Conservation (phyloP, 257 asterid species). For the Solanum tacnaense region DNA sequence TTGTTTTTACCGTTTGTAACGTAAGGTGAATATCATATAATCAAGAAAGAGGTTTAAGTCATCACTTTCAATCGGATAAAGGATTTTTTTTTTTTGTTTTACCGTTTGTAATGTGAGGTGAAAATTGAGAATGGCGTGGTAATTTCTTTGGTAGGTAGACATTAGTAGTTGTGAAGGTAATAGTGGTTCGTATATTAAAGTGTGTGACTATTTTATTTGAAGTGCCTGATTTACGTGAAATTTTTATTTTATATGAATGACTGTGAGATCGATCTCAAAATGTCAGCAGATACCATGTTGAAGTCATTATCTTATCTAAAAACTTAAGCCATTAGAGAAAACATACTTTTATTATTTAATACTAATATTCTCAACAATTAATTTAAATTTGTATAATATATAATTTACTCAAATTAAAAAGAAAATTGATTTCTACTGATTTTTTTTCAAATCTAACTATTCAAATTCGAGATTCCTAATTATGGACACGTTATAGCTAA, state of each 20-base stretch:
- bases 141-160: not conserved
- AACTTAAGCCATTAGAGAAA: too few relatives aligned
- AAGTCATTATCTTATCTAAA: too few relatives aligned
- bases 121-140: not conserved
- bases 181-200: rapidly evolving
- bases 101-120: not conserved
- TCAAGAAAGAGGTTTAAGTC: not conserved
- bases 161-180: not conserved
- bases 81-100: not conserved
- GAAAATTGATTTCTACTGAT: not conserved
- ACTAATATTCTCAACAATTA: not conserved
- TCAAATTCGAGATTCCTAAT: too few relatives aligned
- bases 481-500: too few relatives aligned
- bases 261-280: not conserved
- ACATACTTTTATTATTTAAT: too few relatives aligned
- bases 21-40: not conserved
- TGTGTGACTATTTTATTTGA: too few relatives aligned
- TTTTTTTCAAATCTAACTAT: too few relatives aligned
- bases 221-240: rapidly evolving
- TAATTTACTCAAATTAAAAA: not conserved
- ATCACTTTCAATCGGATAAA: not conserved
- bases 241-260: not conserved
- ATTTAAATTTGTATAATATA: not conserved
- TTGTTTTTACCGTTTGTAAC: not conserved
- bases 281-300: too few relatives aligned